phyloP scores from a whole-genome alignment of 257 asterid genomes.

The Nicotiana tabacum region DNA sequence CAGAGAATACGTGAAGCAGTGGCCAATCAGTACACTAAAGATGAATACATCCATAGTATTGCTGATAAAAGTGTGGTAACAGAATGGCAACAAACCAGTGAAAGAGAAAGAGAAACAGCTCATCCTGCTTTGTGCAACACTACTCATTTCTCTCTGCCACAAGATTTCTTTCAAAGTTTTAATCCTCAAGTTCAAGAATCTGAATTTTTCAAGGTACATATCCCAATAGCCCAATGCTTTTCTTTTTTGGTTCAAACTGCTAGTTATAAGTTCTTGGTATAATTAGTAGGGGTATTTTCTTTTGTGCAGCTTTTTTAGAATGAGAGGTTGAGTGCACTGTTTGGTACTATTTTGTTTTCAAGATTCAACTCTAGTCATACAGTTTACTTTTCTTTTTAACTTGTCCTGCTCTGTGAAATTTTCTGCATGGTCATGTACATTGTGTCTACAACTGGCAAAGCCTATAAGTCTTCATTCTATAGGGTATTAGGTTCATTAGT shows the following conservation, averaged over 20 bases:
- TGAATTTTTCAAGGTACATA: conserved; percentile 61
- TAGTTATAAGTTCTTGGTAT: neutral
- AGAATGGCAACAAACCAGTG: conserved; percentile 21
- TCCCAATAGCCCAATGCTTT: neutral
- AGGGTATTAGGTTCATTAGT: conserved; percentile 10
- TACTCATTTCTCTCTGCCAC: conserved; percentile 16
- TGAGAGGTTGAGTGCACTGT: conserved; percentile 21
- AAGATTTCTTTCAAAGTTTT: conserved; percentile 24
- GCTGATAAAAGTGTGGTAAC: conserved; percentile 35
- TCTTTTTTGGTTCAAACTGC: neutral
- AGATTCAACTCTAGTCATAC: conserved; percentile 18
- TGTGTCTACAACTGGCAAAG: conserved; percentile 9
- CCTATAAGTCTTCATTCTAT: conserved; percentile 6
- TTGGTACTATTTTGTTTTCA: conserved; percentile 4
- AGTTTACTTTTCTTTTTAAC: neutral
- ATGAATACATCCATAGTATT: conserved; percentile 44
- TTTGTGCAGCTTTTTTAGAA: conserved; percentile 18
- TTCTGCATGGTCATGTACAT: conserved; percentile 7
- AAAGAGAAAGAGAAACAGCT: conserved; percentile 3
- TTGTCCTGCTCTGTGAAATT: neutral
- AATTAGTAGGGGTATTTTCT: neutral
- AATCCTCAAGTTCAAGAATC: conserved; percentile 38
- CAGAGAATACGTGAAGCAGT: conserved; percentile 41
- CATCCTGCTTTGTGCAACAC: neutral
- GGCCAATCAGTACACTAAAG: conserved; percentile 40